Evolutionary conservation across 306 rosid genomes (phyloP).

Genomic region (Vigna trinervia): DNA sequence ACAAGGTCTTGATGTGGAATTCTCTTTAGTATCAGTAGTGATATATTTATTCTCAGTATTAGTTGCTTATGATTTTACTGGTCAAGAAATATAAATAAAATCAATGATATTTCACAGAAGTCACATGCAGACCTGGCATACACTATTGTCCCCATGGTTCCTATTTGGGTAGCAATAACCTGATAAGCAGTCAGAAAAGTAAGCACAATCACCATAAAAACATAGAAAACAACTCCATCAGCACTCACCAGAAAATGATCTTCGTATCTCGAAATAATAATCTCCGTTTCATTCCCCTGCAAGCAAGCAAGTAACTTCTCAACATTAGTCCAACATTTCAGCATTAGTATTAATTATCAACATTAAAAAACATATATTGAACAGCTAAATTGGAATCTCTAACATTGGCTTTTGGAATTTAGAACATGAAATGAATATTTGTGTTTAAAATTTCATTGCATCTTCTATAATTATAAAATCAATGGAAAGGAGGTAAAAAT

Average conservation of each 20-base stretch:
- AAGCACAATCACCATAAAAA: conserved; percentile 30
- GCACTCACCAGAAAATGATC: conserved; percentile 81
- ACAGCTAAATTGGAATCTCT: not conserved
- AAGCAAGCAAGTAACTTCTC: conserved; percentile 28
- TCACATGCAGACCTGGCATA: conserved; percentile 76
- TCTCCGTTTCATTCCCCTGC: conserved; percentile 86
- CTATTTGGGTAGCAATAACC: conserved; percentile 90
- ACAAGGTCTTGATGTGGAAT: conserved; percentile 7
- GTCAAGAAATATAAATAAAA: conserved; percentile 38
- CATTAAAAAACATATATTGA: not conserved
- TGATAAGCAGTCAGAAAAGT: conserved; percentile 40
- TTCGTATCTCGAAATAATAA: conserved; percentile 71
- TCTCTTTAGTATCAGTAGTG: conserved; percentile 2
- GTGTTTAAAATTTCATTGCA: not conserved
- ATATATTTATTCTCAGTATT: conserved; percentile 15
- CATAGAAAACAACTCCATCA: conserved; percentile 3
- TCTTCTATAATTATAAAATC: not conserved
- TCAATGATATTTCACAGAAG: conserved; percentile 34
- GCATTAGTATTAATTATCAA: not conserved
- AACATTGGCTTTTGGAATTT: no score
- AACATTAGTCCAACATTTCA: not conserved
- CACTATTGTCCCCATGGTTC: conserved; percentile 86
- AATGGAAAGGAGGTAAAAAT: not conserved
- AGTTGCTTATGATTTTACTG: conserved; percentile 19
- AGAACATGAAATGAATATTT: not conserved